Evolutionary conservation across 2,329 filamentous ascomycete species (phyloP).

Genomic region (Fusarium verticillioides): DNA sequence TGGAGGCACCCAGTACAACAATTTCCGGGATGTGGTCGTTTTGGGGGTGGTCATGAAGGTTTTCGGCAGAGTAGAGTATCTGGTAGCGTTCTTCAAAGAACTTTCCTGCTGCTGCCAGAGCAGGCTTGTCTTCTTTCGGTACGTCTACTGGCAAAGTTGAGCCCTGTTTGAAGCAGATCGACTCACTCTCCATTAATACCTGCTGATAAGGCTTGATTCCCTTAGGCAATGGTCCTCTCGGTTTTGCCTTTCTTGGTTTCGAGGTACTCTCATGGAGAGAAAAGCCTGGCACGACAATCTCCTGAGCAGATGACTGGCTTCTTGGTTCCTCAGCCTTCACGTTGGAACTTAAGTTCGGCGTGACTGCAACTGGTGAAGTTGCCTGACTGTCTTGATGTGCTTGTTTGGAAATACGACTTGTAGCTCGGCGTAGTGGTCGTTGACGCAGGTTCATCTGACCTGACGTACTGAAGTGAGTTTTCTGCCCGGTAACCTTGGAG

Average conservation of each 20-base stretch:
- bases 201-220: conserved; percentile 39
- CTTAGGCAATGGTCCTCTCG: conserved; percentile 8
- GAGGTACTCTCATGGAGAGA: not conserved
- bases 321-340: not conserved
- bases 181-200: conserved; percentile 33
- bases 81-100: conserved; percentile 49
- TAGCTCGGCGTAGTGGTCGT: conserved; percentile 2
- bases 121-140: conserved; percentile 37
- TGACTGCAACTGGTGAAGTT: not conserved
- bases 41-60: conserved; percentile 60
- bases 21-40: conserved; percentile 70
- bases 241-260: conserved; percentile 10
- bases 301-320: not conserved
- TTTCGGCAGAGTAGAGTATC: conserved; percentile 63
- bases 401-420: not conserved
- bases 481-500: not conserved
- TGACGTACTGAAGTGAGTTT: conserved; percentile 3
- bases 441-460: conserved; percentile 9
- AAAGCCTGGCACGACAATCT: not conserved
- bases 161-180: conserved; percentile 34
- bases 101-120: conserved; percentile 43
- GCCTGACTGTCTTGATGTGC: not conserved
- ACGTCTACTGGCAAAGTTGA: conserved; percentile 19
- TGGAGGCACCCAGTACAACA: conserved; percentile 85
- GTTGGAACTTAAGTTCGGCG: not conserved